Conservation (phyloP, 768 basidiomycete species). For the Kwoniella heveanensis region DNA sequence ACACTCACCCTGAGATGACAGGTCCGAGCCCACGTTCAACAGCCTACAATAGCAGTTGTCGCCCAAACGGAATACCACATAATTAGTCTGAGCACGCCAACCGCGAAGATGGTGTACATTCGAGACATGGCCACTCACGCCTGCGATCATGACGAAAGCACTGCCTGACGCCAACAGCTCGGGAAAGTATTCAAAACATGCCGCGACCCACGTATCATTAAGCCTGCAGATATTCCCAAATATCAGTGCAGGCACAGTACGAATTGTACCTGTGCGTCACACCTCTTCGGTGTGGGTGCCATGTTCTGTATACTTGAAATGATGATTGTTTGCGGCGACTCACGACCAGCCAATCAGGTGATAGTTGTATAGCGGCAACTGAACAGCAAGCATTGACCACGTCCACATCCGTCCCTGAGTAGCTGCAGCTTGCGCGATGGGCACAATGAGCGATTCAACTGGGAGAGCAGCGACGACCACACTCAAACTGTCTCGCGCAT, state of each 20-base stretch:
- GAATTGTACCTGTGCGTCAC: too few relatives aligned
- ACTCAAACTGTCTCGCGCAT: constrained; percentile 9
- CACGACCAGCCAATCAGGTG: constrained; percentile 13
- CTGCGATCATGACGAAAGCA: constrained; percentile 11
- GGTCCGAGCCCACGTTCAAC: constrained; percentile 42
- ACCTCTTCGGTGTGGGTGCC: too few relatives aligned
- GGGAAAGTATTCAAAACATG: constrained; percentile 42
- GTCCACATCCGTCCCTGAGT: constrained; percentile 7
- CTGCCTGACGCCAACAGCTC: constrained; percentile 37
- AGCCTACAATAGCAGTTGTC: too few relatives aligned
- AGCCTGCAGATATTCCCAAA: too few relatives aligned
- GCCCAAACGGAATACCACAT: too few relatives aligned
- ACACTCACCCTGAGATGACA: constrained; percentile 32
- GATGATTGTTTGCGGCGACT: neutral
- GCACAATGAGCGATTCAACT: constrained; percentile 31
- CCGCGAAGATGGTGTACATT: too few relatives aligned
- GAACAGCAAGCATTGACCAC: constrained; percentile 3
- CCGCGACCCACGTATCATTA: neutral
- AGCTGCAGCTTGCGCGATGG: constrained; percentile 32
- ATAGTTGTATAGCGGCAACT: neutral
- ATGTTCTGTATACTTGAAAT: neutral
- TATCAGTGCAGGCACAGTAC: too few relatives aligned
- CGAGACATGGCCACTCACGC: too few relatives aligned
- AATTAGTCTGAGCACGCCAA: too few relatives aligned
- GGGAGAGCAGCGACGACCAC: constrained; percentile 22